Conservation (phyloP, 306 rosid genomes). For the Senna tora region DNA sequence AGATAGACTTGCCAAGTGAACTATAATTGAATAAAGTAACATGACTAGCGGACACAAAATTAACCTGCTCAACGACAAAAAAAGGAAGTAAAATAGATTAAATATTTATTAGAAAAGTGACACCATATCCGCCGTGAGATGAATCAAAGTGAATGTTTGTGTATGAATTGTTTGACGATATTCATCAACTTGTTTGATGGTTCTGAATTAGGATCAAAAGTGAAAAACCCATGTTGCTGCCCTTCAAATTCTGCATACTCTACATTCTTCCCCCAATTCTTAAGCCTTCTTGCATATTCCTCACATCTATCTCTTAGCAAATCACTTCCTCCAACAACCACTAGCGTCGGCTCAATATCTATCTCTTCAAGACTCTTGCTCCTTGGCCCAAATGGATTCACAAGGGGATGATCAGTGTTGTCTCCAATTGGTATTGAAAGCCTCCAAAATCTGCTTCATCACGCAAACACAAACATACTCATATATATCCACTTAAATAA, state of each 20-base stretch:
- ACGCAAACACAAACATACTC: not conserved
- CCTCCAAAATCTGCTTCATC: conserved; percentile 74
- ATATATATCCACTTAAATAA: too few relatives aligned
- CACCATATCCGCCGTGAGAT: too few relatives aligned
- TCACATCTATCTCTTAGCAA: conserved; percentile 69
- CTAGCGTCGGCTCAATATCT: conserved; percentile 66
- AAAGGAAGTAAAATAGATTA: too few relatives aligned
- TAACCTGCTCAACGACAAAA: too few relatives aligned
- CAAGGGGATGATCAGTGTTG: conserved; percentile 68
- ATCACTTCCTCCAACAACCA: conserved; percentile 67
- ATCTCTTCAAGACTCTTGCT: conserved; percentile 56
- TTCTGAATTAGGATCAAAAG: conserved; percentile 65
- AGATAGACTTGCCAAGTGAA: too few relatives aligned
- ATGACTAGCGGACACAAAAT: too few relatives aligned
- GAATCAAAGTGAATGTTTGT: conserved; percentile 37
- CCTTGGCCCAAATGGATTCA: conserved; percentile 72
- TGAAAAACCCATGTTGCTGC: conserved; percentile 83
- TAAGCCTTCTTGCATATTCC: conserved; percentile 65
- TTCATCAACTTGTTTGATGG: conserved; percentile 60
- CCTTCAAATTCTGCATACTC: conserved; percentile 77
- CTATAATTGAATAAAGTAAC: too few relatives aligned
- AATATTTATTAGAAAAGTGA: too few relatives aligned
- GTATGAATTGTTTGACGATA: conserved; percentile 53
- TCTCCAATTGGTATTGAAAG: conserved; percentile 70
- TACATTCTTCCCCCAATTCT: conserved; percentile 61